phyloP scores from a whole-genome alignment of 2,329 filamentous ascomycete species.

The Nigrospora oryzae region DNA sequence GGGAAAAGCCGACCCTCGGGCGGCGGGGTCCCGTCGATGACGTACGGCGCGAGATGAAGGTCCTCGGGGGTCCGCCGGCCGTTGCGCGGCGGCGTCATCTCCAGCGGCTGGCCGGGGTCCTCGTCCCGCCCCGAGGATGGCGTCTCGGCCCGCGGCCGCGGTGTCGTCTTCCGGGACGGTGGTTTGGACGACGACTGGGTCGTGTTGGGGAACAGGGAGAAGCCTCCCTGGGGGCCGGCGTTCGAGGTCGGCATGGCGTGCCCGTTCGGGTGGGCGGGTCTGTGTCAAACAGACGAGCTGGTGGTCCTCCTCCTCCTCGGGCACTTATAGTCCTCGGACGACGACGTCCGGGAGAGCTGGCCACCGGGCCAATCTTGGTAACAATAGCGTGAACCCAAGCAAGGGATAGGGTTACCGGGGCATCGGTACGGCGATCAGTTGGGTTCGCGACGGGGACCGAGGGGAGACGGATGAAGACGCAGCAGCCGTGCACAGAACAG shows the following conservation, averaged over 20 bases:
- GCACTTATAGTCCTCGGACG: too few species aligned
- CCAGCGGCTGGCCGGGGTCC: neutral
- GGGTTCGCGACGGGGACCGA: too few species aligned
- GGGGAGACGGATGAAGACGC: too few species aligned
- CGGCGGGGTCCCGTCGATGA: conserved; percentile 19
- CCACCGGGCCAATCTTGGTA: too few species aligned
- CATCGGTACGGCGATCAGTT: too few species aligned
- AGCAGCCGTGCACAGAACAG: too few species aligned
- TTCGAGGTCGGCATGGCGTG: neutral
- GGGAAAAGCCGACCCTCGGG: conserved; percentile 10
- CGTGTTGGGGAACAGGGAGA: conserved; percentile 50
- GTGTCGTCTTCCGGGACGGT: conserved; percentile 32
- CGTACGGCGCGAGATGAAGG: conserved; percentile 16
- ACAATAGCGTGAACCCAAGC: too few species aligned
- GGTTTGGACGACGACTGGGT: conserved; percentile 24
- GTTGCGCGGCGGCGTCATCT: conserved; percentile 20
- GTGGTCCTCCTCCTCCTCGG: too few species aligned
- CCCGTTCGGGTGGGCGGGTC: neutral
- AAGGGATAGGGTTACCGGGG: too few species aligned
- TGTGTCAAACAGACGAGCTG: conserved; percentile 1
- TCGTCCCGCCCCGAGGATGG: conserved; percentile 4
- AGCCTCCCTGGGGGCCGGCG: conserved; percentile 27
- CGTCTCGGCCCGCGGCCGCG: conserved; percentile 18
- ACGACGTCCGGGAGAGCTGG: too few species aligned
- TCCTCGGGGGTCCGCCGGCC: conserved; percentile 16